Conservation (phyloP, 805 yeast species). For the Isabelozyma heimii region DNA sequence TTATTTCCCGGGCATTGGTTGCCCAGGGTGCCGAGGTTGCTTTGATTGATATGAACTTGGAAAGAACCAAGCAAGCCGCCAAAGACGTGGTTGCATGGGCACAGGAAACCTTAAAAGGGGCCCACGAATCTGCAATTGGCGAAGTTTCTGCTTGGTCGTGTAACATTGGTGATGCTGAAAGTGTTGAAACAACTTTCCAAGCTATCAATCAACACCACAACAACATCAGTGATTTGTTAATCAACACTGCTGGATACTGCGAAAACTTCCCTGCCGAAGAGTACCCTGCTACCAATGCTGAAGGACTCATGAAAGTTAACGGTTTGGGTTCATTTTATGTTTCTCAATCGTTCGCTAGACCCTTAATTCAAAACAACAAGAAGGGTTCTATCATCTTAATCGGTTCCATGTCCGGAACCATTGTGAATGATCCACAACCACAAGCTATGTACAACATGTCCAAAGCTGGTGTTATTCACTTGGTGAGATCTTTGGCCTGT, state of each 20-base stretch:
- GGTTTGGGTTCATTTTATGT: slow-evolving; percentile 73
- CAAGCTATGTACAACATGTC: slow-evolving; percentile 81
- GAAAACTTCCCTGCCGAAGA: slow-evolving; percentile 77
- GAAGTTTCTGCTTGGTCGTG: slow-evolving; percentile 65
- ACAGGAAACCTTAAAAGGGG: slow-evolving; percentile 35
- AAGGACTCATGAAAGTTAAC: slow-evolving; percentile 66
- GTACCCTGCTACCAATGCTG: slow-evolving; percentile 70
- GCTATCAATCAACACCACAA: slow-evolving; percentile 58
- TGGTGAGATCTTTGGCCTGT: slow-evolving; percentile 71
- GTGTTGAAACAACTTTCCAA: slow-evolving; percentile 54
- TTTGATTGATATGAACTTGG: slow-evolving; percentile 63
- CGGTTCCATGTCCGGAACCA: slow-evolving; percentile 79
- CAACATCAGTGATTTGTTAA: slow-evolving; percentile 58
- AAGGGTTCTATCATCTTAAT: slow-evolving; percentile 64
- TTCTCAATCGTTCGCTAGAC: slow-evolving; percentile 70
- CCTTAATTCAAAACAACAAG: slow-evolving; percentile 54
- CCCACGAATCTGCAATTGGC: slow-evolving; percentile 30
- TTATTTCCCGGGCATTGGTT: slow-evolving; percentile 61
- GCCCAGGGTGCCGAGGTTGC: slow-evolving; percentile 81
- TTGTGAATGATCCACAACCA: slow-evolving; percentile 77
- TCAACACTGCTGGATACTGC: slow-evolving; percentile 84
- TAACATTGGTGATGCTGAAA: slow-evolving; percentile 63
- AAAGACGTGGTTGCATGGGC: slow-evolving; percentile 49
- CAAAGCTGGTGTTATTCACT: slow-evolving; percentile 82
- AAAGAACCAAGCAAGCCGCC: slow-evolving; percentile 56